Evolutionary conservation across 805 yeast genomes (phyloP).

Genomic region (Hanseniaspora lachancei): DNA sequence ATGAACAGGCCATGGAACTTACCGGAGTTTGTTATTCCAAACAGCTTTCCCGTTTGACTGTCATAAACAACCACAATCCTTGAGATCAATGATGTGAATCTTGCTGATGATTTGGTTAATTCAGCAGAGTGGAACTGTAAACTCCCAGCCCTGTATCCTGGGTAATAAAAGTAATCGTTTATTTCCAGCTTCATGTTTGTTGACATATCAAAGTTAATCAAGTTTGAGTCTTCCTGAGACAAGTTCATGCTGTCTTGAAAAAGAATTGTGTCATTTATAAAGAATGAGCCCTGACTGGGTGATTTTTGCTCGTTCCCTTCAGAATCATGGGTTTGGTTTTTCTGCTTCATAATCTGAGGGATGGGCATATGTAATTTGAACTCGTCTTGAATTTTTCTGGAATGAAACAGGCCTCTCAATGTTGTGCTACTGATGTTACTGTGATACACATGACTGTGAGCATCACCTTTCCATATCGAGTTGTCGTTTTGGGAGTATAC

Average conservation of each 20-base stretch:
- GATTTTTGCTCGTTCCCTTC: background rate
- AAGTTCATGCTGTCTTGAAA: background rate
- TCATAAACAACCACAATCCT: conserved; percentile 1
- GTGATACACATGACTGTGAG: background rate
- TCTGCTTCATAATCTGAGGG: background rate
- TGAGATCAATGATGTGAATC: background rate
- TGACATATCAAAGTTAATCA: background rate
- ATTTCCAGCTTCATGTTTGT: background rate
- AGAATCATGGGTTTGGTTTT: background rate
- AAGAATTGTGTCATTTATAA: background rate
- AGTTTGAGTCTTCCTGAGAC: background rate
- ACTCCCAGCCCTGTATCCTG: background rate
- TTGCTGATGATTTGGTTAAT: background rate
- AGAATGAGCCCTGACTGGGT: conserved; percentile 1
- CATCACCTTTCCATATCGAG: background rate
- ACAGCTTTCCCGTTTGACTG: background rate
- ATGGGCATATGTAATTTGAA: conserved; percentile 1
- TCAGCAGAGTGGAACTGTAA: conserved; percentile 1
- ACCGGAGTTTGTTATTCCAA: conserved; percentile 10
- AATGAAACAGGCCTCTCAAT: conserved; percentile 3
- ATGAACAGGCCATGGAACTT: conserved; percentile 10
- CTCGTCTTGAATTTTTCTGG: background rate
- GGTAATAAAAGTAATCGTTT: background rate
- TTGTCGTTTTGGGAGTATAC: background rate
- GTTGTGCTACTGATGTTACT: conserved; percentile 1